phyloP scores from a whole-genome alignment of 805 yeast species.

The Deakozyma indianensis region DNA sequence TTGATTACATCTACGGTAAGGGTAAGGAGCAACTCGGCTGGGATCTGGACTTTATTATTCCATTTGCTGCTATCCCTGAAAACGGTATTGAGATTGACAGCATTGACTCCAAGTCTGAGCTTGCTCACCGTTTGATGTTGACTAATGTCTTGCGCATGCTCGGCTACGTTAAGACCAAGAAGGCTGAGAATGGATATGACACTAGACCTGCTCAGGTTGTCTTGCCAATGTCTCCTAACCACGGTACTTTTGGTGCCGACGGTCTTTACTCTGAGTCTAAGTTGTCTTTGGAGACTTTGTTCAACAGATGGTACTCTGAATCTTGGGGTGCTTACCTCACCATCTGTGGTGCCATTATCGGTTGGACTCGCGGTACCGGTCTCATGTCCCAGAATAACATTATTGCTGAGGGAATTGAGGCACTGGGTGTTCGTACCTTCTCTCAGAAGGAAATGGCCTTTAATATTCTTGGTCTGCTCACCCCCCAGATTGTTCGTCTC shows the following conservation, averaged over 20 bases:
- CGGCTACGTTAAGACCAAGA: slow-evolving; percentile 80
- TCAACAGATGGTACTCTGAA: slow-evolving; percentile 98
- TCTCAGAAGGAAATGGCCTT: slow-evolving; percentile 99
- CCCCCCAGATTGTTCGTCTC: slow-evolving; percentile 67
- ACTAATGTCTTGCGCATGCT: slow-evolving; percentile 85
- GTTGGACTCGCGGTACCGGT: slow-evolving; percentile 99
- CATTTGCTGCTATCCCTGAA: slow-evolving; percentile 99
- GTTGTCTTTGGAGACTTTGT: slow-evolving; percentile 84
- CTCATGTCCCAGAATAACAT: slow-evolving; percentile 95
- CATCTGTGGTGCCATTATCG: slow-evolving; percentile 95
- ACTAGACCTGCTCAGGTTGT: slow-evolving; percentile 98
- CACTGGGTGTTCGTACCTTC: slow-evolving; percentile 92
- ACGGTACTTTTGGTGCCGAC: slow-evolving; percentile 97
- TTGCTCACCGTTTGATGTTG: slow-evolving; percentile 97
- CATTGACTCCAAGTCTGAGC: slow-evolving; percentile 89
- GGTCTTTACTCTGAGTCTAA: slow-evolving; percentile 98
- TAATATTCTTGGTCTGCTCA: slow-evolving; percentile 87
- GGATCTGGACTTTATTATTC: slow-evolving; percentile 93
- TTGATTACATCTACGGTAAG: slow-evolving; percentile 75
- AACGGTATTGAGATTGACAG: slow-evolving; percentile 90
- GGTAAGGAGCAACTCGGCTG: slow-evolving; percentile 81
- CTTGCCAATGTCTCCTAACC: slow-evolving; percentile 95
- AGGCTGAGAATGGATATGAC: slow-evolving; percentile 58
- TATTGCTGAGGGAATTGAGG: slow-evolving; percentile 95
- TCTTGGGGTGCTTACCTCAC: slow-evolving; percentile 92